Evolutionary conservation across 345 rosid species (phyloP).

Genomic region (Microcos paniculata): DNA sequence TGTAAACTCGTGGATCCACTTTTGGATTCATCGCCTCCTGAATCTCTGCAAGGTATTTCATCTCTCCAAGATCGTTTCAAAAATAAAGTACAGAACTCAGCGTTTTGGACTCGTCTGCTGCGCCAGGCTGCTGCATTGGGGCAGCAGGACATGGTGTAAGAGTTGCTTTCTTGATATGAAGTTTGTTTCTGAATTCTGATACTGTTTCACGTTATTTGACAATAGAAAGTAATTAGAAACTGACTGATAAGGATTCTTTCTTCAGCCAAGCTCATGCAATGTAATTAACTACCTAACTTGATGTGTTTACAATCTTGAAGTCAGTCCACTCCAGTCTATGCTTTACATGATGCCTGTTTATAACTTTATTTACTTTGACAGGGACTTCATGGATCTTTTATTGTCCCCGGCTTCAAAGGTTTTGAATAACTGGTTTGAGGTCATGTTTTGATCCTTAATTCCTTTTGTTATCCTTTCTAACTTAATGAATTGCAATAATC

Average conservation of each 20-base stretch:
- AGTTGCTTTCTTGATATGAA: slow-evolving; percentile 10
- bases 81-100: slow-evolving; percentile 51
- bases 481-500: background rate
- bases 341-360: background rate
- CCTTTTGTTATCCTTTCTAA: background rate
- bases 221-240: background rate
- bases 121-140: slow-evolving; percentile 53
- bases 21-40: slow-evolving; percentile 84
- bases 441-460: slow-evolving; percentile 21
- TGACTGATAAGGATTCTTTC: background rate
- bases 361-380: slow-evolving; percentile 28
- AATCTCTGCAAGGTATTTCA: slow-evolving; percentile 41
- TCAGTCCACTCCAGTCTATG: slow-evolving; percentile 11
- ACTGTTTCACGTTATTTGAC: background rate
- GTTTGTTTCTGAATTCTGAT: slow-evolving; percentile 11
- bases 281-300: slow-evolving; percentile 1
- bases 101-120: slow-evolving; percentile 70
- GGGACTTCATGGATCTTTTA: slow-evolving; percentile 82
- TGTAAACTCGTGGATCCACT: slow-evolving; percentile 73
- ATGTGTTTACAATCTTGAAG: background rate
- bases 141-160: slow-evolving; percentile 82
- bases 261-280: background rate
- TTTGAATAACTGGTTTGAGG: slow-evolving; percentile 96
- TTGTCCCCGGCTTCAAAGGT: slow-evolving; percentile 86
- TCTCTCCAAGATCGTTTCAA: slow-evolving; percentile 51